Base-by-base conservation (phyloP, 352 stramenopile genomes). In the Phytopythium helicoides region DNA sequence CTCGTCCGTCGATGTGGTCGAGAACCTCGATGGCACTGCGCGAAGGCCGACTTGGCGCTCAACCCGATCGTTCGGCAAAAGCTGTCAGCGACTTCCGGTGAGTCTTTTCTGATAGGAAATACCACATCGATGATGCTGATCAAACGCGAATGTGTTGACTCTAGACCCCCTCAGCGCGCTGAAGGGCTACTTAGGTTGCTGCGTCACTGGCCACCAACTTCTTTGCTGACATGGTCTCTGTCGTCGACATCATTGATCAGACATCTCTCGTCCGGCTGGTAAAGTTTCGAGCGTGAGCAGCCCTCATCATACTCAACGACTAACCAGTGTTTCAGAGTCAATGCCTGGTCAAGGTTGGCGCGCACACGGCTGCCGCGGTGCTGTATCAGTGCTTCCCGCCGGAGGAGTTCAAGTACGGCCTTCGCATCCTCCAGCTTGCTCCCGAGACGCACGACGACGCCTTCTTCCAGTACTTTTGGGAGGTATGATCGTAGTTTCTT, bases 401-500 rank as follows among this genome's bases (percentile, higher is more conserved):
- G 8, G 84, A 94, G 35, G 84, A 94, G 58, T 70, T 86, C 49
- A 88, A 87, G 54, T 94, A 92, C 42, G 84, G 84, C 1, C 70
- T 94, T 25, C 84, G 81, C 28, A 87, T 94, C 41, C 68, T 94
- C 38, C 81, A 84, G 34, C 55, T 84, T 21, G 56, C 81, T n/a
- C 81, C 84, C 8, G 76, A 89, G 50, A 70, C 67, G 7, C 81
- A 92, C 54, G 80, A 92, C 48, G 64, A 84, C 2, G 64, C 62
- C 14, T 91, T 91, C 55, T 94, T 92, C 48, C 84, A 94, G 76
- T 92, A 91, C 59, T 91, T 92, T 64, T 94, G 81, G 81, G 75
- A 89, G 80, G 80, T 90, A 70, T 15, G 58, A 46, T 22, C 21
- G 34, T 21, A 16, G 35, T 42, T 62, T 22, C 22, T 34, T 38